Evolutionary conservation across 108 stramenopile species (phyloP).

Genomic region (Cylindrotheca fusiformis): DNA sequence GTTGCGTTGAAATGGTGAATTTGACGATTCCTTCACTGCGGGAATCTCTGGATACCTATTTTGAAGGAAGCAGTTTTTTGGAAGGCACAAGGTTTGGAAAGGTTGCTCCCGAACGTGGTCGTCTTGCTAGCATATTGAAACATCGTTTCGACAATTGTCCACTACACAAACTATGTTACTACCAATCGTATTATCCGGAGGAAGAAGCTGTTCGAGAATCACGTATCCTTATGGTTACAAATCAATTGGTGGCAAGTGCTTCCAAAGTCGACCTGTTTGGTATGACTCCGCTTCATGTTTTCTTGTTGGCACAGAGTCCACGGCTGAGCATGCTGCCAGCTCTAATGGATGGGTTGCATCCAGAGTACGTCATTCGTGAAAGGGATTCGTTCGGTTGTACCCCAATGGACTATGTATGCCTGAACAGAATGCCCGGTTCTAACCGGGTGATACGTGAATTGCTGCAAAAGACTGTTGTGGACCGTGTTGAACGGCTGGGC

Average conservation of each 20-base stretch:
- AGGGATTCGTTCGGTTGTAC: too few relatives aligned
- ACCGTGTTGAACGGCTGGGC: neutral
- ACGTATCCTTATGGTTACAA: neutral
- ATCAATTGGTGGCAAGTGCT: too few relatives aligned
- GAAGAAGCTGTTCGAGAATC: neutral
- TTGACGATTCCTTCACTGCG: too few relatives aligned
- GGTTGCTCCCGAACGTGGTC: neutral
- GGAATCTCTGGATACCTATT: too few relatives aligned
- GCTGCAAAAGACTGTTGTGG: too few relatives aligned
- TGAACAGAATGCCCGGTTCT: too few relatives aligned
- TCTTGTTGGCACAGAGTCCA: neutral
- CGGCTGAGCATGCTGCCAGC: neutral
- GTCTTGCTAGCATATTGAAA: neutral
- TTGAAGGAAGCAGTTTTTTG: too few relatives aligned
- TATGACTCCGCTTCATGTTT: neutral
- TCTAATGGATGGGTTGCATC: neutral
- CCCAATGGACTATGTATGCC: too few relatives aligned
- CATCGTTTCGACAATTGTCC: neutral
- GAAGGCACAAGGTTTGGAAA: neutral
- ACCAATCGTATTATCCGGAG: too few relatives aligned
- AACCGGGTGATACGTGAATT: too few relatives aligned
- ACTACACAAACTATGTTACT: neutral
- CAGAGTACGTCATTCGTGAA: too few relatives aligned
- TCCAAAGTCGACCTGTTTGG: neutral
- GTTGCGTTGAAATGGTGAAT: too few relatives aligned